Conservation (phyloP, 2,329 filamentous ascomycete species). For the Claviceps fusiformis region DNA sequence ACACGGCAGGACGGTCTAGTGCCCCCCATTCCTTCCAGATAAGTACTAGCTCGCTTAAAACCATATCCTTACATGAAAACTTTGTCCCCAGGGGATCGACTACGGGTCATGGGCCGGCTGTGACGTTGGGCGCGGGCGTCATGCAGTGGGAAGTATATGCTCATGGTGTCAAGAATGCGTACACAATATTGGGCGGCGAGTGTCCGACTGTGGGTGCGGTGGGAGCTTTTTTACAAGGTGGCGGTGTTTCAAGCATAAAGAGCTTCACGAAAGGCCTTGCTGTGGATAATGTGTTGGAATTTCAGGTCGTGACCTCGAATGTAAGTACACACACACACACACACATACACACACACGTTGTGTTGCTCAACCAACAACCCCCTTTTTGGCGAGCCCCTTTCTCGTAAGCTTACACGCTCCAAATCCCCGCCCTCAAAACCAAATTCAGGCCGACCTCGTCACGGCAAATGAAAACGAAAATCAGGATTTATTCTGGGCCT, state of each 20-base stretch:
- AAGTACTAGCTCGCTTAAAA: not conserved
- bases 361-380: too few relatives aligned
- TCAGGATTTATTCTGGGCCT: not conserved
- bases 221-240: not conserved
- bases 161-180: not conserved
- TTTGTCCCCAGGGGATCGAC: not conserved
- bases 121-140: not conserved
- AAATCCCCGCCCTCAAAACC: not conserved
- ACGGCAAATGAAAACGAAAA: not conserved
- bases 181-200: not conserved
- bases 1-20: not conserved
- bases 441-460: not conserved
- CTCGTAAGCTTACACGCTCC: not conserved
- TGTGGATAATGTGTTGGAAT: not conserved
- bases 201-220: not conserved
- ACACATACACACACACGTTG: not conserved
- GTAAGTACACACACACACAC: too few relatives aligned
- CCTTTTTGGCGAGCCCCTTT: too few relatives aligned
- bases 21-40: slow-evolving; percentile 1
- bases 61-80: not conserved
- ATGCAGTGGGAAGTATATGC: not conserved
- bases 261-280: slow-evolving; percentile 1
- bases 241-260: not conserved
- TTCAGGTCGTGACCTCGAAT: not conserved
- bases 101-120: not conserved